These are phyloP conservation scores for Diutina mesorugosa DNA, from an alignment of 1,139 yeast genomes.

Conservation along the genomic window DNA sequence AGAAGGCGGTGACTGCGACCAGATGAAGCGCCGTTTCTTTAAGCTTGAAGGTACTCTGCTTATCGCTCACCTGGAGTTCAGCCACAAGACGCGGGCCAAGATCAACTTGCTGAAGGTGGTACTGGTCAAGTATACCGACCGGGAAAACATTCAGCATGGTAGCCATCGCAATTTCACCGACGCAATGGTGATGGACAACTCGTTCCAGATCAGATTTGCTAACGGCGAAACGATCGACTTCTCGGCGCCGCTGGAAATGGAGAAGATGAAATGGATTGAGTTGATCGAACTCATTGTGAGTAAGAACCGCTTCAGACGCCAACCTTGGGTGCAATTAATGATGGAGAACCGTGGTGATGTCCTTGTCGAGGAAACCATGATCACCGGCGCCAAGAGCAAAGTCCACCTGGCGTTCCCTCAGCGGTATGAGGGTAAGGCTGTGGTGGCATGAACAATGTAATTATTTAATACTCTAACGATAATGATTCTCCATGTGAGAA, in stretches of 20 bases:
- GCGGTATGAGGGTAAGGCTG: not conserved
- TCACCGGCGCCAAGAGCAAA: not conserved
- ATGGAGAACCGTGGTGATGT: constrained; percentile 7
- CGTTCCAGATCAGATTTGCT: constrained; percentile 50
- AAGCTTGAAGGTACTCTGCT: constrained; percentile 47
- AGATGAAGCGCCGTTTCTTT: constrained; percentile 52
- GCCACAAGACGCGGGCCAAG: constrained; percentile 51
- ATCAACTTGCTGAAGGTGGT: constrained; percentile 52
- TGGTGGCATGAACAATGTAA: not conserved
- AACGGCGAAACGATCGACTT: constrained; percentile 63
- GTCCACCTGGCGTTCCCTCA: constrained; percentile 2
- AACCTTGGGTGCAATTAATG: constrained; percentile 61
- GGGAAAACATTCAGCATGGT: constrained; percentile 21
- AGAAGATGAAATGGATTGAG: constrained; percentile 43
- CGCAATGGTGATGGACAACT: constrained; percentile 44
- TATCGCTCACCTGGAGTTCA: constrained; percentile 51
- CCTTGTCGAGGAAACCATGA: not conserved
- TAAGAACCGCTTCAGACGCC: constrained; percentile 41
- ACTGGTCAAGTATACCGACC: constrained; percentile 39
- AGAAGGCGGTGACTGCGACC: constrained; percentile 67
- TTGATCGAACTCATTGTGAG: constrained; percentile 39
- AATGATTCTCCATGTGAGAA: not conserved
- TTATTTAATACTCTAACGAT: not conserved
- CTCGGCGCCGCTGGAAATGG: constrained; percentile 49
- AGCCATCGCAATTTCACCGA: constrained; percentile 48